These are phyloP conservation scores for Pyrenula aspistea DNA, from an alignment of 495 filamentous ascomycete genomes.

Conservation along the genomic window DNA sequence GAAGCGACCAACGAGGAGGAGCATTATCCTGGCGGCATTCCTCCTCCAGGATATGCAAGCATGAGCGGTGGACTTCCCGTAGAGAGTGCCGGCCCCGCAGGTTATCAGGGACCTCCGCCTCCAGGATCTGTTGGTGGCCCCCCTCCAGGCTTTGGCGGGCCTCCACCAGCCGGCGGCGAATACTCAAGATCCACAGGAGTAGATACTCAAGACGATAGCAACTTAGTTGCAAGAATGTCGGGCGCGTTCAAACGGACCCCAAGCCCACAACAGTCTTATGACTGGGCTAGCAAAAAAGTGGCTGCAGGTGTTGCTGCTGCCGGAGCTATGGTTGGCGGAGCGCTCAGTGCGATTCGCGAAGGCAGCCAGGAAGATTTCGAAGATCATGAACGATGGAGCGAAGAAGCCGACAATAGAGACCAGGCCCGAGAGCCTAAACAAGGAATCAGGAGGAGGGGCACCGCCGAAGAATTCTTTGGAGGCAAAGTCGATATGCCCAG, in stretches of 20 bases:
- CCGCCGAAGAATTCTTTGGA: slow-evolving; percentile 9
- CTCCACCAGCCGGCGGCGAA: slow-evolving; percentile 17
- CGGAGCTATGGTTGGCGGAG: slow-evolving; percentile 64
- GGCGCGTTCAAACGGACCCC: slow-evolving; percentile 78
- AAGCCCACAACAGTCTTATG: slow-evolving; percentile 79
- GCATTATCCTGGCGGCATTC: slow-evolving; percentile 32
- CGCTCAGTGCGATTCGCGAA: slow-evolving; percentile 75
- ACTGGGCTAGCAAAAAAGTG: slow-evolving; percentile 63
- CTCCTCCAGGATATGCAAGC: slow-evolving; percentile 23
- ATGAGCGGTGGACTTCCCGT: slow-evolving; percentile 5
- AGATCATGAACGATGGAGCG: slow-evolving; percentile 75
- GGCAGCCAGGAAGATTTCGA: slow-evolving; percentile 69
- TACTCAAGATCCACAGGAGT: slow-evolving; percentile 19
- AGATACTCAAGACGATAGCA: slow-evolving; percentile 36
- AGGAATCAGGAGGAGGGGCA: slow-evolving; percentile 13
- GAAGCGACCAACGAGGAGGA: slow-evolving; percentile 47
- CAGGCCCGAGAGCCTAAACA: slow-evolving; percentile 20
- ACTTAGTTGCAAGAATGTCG: slow-evolving; percentile 66
- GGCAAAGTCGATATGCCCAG: slow-evolving; percentile 7
- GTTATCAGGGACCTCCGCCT: slow-evolving; percentile 19
- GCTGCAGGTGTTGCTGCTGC: slow-evolving; percentile 72
- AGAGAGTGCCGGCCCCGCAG: slow-evolving; percentile 6
- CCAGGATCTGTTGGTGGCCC: slow-evolving; percentile 26
- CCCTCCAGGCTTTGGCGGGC: slow-evolving; percentile 16
- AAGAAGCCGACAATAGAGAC: slow-evolving; percentile 50